phyloP scores from a whole-genome alignment of 352 stramenopile genomes.

The Salisapilia sapeloensis region DNA sequence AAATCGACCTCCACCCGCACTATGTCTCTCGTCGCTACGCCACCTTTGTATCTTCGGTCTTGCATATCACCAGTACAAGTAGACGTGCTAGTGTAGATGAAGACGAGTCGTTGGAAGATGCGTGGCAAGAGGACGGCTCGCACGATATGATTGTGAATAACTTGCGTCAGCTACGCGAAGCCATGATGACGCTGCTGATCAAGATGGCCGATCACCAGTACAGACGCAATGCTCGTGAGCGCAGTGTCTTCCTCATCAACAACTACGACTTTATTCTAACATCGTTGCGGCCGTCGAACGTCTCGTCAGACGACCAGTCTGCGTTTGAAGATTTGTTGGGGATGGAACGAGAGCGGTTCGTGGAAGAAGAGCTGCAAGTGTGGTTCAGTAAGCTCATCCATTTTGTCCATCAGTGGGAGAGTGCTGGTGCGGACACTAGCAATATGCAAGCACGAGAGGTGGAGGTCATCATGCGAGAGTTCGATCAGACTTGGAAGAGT shows the following conservation, averaged over 20 bases:
- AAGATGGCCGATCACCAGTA: constrained; percentile 87
- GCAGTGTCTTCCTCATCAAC: constrained; percentile 96
- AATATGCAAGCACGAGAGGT: constrained; percentile 9
- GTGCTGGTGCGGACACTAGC: constrained; percentile 35
- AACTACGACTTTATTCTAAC: constrained; percentile 94
- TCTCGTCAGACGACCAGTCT: constrained; percentile 88
- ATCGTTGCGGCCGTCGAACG: constrained; percentile 90
- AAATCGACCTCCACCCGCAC: constrained; percentile 91
- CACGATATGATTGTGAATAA: constrained; percentile 92
- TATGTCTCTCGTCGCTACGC: constrained; percentile 94
- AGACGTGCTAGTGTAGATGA: constrained; percentile 80
- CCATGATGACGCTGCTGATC: constrained; percentile 58
- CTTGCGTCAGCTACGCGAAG: constrained; percentile 63
- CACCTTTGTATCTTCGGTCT: constrained; percentile 92
- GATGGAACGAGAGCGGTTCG: constrained; percentile 90
- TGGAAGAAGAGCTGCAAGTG: constrained; percentile 90
- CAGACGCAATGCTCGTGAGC: constrained; percentile 86
- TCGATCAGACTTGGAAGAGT: constrained; percentile 90
- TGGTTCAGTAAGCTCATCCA: constrained; percentile 93
- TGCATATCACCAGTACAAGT: too few relatives aligned
- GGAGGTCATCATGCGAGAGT: constrained; percentile 91
- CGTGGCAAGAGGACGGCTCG: constrained; percentile 68
- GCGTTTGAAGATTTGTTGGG: constrained; percentile 90
- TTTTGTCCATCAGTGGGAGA: constrained; percentile 94
- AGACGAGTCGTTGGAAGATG: constrained; percentile 13